Percentiles rank a stretch among this genome's conserved stretches.
These are phyloP conservation scores for Hericium rajendrae DNA, from an alignment of 768 basidiomycete species.

Conservation along the genomic window DNA sequence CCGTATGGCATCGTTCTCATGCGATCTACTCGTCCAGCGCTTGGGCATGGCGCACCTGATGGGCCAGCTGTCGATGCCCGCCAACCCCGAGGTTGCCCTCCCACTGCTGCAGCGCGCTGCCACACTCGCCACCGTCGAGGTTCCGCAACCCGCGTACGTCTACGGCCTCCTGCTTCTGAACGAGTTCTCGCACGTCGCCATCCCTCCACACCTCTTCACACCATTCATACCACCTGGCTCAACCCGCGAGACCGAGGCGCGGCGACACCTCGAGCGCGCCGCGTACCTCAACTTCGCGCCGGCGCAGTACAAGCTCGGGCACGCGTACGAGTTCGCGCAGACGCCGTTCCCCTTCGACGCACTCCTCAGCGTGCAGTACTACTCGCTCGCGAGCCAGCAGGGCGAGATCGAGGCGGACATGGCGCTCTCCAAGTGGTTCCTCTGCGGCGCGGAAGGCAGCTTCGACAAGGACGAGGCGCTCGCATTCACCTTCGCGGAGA, in stretches of 20 bases:
- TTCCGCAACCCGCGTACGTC: conserved; percentile 83
- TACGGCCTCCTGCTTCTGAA: conserved; percentile 77
- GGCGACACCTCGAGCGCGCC: conserved; percentile 70
- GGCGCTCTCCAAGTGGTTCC: conserved; percentile 95
- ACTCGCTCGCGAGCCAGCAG: conserved; percentile 70
- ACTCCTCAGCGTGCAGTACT: conserved; percentile 84
- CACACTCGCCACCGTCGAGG: conserved; percentile 57
- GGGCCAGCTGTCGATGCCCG: conserved; percentile 67
- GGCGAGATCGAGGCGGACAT: conserved; percentile 92
- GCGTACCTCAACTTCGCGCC: conserved; percentile 81
- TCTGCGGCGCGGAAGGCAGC: conserved; percentile 68
- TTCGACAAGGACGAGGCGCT: conserved; percentile 86
- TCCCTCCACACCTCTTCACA: conserved; percentile 41
- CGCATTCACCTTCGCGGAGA: conserved; percentile 85
- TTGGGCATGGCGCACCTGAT: conserved; percentile 90
- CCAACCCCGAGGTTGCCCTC: conserved; percentile 47
- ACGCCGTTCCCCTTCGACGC: conserved; percentile 84
- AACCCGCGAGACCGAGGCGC: conserved; percentile 49
- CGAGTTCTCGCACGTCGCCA: conserved; percentile 64
- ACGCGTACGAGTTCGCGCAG: conserved; percentile 85
- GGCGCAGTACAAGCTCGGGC: conserved; percentile 88
- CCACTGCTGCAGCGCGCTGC: conserved; percentile 74
- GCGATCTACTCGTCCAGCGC: conserved; percentile 37
- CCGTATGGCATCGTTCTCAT: neutral
- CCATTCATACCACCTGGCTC: conserved; percentile 45